phyloP scores from a whole-genome alignment of 768 basidiomycete species.

The Collybia mongolica region DNA sequence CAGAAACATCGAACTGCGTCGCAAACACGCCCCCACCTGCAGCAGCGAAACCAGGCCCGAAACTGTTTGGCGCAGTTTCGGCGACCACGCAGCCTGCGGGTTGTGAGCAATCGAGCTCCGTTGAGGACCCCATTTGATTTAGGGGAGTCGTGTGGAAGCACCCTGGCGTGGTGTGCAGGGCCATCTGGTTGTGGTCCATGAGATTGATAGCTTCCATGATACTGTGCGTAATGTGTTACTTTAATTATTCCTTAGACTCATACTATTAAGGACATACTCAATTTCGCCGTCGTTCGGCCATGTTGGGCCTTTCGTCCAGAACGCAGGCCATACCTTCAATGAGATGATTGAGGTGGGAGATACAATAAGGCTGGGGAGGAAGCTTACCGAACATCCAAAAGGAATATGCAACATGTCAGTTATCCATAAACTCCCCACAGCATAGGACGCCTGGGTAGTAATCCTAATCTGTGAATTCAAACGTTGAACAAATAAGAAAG shows the following conservation, averaged over 20 bases:
- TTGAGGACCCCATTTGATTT: slow-evolving; percentile 46
- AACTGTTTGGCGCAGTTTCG: slow-evolving; percentile 60
- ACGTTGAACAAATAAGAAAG: background rate
- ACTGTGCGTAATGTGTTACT: slow-evolving; percentile 33
- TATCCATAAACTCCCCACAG: slow-evolving; percentile 42
- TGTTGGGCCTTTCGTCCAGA: slow-evolving; percentile 42
- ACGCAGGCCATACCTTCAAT: slow-evolving; percentile 44
- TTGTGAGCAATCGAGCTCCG: slow-evolving; percentile 54
- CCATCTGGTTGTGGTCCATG: slow-evolving; percentile 67
- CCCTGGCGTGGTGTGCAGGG: slow-evolving; percentile 66
- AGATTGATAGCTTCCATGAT: slow-evolving; percentile 85
- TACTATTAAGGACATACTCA: slow-evolving; percentile 26
- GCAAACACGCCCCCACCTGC: slow-evolving; percentile 79
- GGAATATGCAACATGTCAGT: slow-evolving; percentile 47
- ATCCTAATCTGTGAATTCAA: slow-evolving; percentile 36
- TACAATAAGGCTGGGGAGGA: background rate
- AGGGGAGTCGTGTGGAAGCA: slow-evolving; percentile 34
- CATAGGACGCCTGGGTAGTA: slow-evolving; percentile 40
- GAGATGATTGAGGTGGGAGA: background rate
- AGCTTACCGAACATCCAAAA: slow-evolving; percentile 49
- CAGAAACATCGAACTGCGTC: slow-evolving; percentile 60
- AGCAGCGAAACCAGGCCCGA: slow-evolving; percentile 62
- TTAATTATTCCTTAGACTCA: slow-evolving; percentile 5
- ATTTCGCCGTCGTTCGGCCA: slow-evolving; percentile 52
- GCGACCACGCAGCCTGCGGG: slow-evolving; percentile 67